Conservation (phyloP, 2,329 filamentous ascomycete genomes). For the Cercospora nicotianae region DNA sequence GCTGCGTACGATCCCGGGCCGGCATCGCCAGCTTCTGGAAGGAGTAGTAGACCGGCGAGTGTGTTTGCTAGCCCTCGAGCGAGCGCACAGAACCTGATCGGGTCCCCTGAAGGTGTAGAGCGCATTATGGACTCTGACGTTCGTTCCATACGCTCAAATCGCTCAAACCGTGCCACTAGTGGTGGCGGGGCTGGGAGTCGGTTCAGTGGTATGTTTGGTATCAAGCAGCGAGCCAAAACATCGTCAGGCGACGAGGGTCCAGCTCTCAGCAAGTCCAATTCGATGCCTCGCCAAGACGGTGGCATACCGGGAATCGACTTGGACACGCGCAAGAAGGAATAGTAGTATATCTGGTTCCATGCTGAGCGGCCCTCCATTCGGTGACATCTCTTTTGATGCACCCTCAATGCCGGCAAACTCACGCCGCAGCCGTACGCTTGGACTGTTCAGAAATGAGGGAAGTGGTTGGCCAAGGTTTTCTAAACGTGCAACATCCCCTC, state of each 20-base stretch:
- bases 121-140: conserved; percentile 46
- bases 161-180: conserved; percentile 50
- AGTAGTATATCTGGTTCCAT: conserved; percentile 52
- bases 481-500: conserved; percentile 51
- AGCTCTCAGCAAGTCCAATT: conserved; percentile 62
- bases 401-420: conserved; percentile 22
- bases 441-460: conserved; percentile 47
- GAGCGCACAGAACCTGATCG: conserved; percentile 47
- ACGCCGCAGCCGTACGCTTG: conserved; percentile 50
- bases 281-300: conserved; percentile 63
- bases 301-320: conserved; percentile 37
- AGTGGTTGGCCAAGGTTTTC: conserved; percentile 48
- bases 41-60: conserved; percentile 46
- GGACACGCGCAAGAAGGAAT: conserved; percentile 49
- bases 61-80: conserved; percentile 51
- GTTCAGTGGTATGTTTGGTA: conserved; percentile 55
- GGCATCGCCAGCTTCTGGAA: conserved; percentile 46
- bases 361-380: conserved; percentile 43
- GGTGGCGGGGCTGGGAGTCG: conserved; percentile 44
- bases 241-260: conserved; percentile 64
- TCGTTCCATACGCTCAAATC: conserved; percentile 51
- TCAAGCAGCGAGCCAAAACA: conserved; percentile 63
- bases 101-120: conserved; percentile 40
- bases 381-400: conserved; percentile 26
- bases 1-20: conserved; percentile 33